A percentile compares a stretch with the other conserved stretches of the same genome.
phyloP scores from a whole-genome alignment of 2,329 filamentous ascomycete genomes.

The Aspergillus glaucus region DNA sequence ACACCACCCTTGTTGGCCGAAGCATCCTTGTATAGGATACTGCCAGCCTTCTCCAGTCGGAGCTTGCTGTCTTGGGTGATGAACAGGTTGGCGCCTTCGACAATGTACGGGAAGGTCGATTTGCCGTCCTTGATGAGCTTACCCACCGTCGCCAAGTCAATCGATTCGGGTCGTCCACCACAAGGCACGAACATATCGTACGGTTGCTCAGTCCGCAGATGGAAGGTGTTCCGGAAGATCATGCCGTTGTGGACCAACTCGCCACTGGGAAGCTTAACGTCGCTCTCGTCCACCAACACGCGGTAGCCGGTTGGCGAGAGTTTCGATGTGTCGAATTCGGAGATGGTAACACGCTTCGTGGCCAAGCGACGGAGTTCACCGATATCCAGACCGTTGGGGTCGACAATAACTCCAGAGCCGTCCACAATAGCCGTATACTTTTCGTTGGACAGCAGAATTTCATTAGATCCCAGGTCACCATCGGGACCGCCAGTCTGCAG shows the following conservation, averaged over 20 bases:
- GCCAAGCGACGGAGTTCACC: conserved; percentile 79
- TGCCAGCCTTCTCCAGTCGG: conserved; percentile 88
- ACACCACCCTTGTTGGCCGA: conserved; percentile 98
- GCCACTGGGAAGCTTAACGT: conserved; percentile 78
- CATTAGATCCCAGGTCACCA: conserved; percentile 93
- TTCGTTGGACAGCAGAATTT: conserved; percentile 92
- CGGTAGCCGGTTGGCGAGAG: conserved; percentile 84
- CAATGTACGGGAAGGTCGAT: conserved; percentile 81
- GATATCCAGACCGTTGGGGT: conserved; percentile 81
- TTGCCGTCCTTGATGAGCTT: conserved; percentile 89
- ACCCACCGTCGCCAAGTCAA: conserved; percentile 80
- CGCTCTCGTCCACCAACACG: conserved; percentile 83
- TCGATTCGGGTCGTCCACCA: conserved; percentile 91
- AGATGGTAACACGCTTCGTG: conserved; percentile 82
- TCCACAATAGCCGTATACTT: conserved; percentile 96
- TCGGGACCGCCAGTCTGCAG: conserved; percentile 97
- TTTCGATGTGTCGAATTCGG: conserved; percentile 75
- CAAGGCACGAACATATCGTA: conserved; percentile 94
- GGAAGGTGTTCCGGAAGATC: conserved; percentile 94
- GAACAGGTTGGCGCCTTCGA: conserved; percentile 97
- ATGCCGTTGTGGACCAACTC: conserved; percentile 88
- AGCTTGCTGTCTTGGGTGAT: conserved; percentile 98
- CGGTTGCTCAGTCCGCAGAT: conserved; percentile 68
- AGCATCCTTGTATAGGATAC: conserved; percentile 93
- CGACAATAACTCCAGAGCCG: conserved; percentile 87